A percentile compares a stretch with the other conserved stretches of the same genome.
phyloP scores from a whole-genome alignment of 495 filamentous ascomycete species.

The Hapsidospora chrysogenum region DNA sequence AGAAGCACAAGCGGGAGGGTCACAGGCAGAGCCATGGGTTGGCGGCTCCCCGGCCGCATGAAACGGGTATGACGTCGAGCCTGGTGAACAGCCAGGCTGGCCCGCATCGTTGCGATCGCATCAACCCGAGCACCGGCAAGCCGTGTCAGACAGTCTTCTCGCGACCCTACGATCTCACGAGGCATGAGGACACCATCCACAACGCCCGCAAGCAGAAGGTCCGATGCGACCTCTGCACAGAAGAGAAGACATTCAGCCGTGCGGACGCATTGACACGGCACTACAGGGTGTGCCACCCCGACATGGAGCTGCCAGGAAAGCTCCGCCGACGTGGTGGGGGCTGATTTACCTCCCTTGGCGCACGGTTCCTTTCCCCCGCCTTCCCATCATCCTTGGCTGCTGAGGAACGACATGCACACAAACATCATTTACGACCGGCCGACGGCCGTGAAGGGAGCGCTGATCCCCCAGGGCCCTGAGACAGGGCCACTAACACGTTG shows the following conservation, averaged over 20 bases:
- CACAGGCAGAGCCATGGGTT: slow-evolving; percentile 50
- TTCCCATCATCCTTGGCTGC: no score
- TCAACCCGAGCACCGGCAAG: slow-evolving; percentile 91
- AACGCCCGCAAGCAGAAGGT: slow-evolving; percentile 89
- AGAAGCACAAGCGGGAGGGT: slow-evolving; percentile 90
- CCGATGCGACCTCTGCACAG: slow-evolving; percentile 86
- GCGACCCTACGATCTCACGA: slow-evolving; percentile 91
- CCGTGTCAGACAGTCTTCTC: slow-evolving; percentile 95
- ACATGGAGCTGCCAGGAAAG: slow-evolving; percentile 67
- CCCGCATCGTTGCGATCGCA: slow-evolving; percentile 77
- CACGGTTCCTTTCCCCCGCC: neutral
- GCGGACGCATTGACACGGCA: slow-evolving; percentile 85
- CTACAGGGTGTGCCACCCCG: slow-evolving; percentile 79
- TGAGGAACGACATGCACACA: no score
- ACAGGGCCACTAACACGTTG: no score
- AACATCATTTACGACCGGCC: no score
- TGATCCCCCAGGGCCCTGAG: no score
- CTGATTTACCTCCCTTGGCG: neutral
- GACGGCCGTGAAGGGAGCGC: no score
- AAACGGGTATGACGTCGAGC: slow-evolving; percentile 10
- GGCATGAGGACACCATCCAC: slow-evolving; percentile 96
- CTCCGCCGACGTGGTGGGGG: slow-evolving; percentile 20
- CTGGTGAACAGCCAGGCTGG: slow-evolving; percentile 51
- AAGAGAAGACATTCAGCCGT: slow-evolving; percentile 90
- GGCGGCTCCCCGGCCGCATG: slow-evolving; percentile 8